Percentiles rank a stretch among this genome's conserved stretches.
Conservation (phyloP, 2,329 filamentous ascomycete species). For the Penicillium concentricum region DNA sequence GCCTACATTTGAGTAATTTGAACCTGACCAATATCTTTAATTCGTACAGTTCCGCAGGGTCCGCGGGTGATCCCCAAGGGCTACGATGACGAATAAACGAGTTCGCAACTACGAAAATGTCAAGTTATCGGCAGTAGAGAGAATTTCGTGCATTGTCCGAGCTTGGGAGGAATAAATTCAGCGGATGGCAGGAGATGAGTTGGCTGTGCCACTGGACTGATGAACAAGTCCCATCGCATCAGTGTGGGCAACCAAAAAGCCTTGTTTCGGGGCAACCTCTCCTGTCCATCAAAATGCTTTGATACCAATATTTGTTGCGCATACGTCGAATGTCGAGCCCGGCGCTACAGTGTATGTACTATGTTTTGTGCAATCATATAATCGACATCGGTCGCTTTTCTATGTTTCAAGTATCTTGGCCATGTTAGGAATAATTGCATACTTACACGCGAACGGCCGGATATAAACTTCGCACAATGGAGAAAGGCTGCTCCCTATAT, state of each 20-base stretch:
- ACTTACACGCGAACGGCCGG: neutral
- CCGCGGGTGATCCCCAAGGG: slow-evolving; percentile 48
- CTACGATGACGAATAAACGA: slow-evolving; percentile 45
- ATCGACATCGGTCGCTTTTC: slow-evolving; percentile 22
- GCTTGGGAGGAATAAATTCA: slow-evolving; percentile 7
- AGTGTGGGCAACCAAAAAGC: slow-evolving; percentile 1
- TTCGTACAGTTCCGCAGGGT: slow-evolving; percentile 44
- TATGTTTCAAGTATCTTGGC: slow-evolving; percentile 9
- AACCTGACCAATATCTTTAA: slow-evolving; percentile 12
- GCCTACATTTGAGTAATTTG: neutral
- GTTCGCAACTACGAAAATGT: slow-evolving; percentile 5
- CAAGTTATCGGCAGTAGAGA: slow-evolving; percentile 9
- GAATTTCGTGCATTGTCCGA: slow-evolving; percentile 1
- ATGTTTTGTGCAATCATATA: slow-evolving; percentile 26
- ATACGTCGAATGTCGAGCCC: slow-evolving; percentile 16
- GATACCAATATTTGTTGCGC: slow-evolving; percentile 27
- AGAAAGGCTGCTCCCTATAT: neutral
- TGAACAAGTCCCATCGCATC: slow-evolving; percentile 2
- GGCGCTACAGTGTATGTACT: slow-evolving; percentile 26
- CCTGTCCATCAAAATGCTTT: slow-evolving; percentile 19
- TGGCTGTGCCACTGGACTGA: slow-evolving; percentile 3
- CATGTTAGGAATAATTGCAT: neutral
- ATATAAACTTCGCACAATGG: neutral
- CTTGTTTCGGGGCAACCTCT: slow-evolving; percentile 3
- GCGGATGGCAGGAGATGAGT: slow-evolving; percentile 7